Conservation (phyloP, 495 filamentous ascomycete species). For the Aspergillus baeticus region DNA sequence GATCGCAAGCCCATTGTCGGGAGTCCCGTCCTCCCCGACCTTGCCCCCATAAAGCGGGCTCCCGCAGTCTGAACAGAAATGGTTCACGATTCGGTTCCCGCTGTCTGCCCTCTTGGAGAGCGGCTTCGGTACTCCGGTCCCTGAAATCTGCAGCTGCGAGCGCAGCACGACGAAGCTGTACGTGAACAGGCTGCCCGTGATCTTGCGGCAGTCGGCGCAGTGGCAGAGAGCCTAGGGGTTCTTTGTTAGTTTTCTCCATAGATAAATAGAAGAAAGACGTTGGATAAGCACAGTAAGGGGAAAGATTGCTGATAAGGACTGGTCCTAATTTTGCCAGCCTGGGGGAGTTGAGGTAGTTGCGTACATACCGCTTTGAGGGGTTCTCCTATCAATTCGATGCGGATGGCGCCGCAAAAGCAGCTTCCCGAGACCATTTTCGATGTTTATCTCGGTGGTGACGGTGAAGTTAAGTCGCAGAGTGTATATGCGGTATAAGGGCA, state of each 20-base stretch:
- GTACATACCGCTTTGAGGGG: constrained; percentile 26
- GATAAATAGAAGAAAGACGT: too few relatives aligned
- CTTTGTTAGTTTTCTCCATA: too few relatives aligned
- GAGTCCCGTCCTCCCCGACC: constrained; percentile 17
- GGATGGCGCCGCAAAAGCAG: constrained; percentile 33
- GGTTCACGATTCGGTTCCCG: constrained; percentile 34
- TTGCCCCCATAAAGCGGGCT: constrained; percentile 33
- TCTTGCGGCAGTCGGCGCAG: constrained; percentile 41
- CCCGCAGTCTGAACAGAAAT: constrained; percentile 41
- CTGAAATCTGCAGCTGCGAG: constrained; percentile 20
- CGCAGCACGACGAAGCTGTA: constrained; percentile 29
- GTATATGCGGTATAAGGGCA: too few relatives aligned
- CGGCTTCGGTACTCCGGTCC: constrained; percentile 30
- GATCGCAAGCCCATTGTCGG: constrained; percentile 17
- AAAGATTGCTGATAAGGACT: too few relatives aligned
- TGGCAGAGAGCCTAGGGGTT: constrained; percentile 41
- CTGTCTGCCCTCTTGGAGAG: constrained; percentile 33
- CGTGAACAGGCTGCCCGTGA: constrained; percentile 23
- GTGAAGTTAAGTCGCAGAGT: too few relatives aligned
- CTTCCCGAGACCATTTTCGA: constrained; percentile 27
- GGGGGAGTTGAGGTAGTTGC: too few relatives aligned
- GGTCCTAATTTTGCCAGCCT: too few relatives aligned
- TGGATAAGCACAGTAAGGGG: not conserved
- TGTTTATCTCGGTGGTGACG: too few relatives aligned
- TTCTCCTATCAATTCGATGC: constrained; percentile 25